phyloP scores from a whole-genome alignment of 2,329 filamentous ascomycete genomes.

The Colletotrichum viniferum region DNA sequence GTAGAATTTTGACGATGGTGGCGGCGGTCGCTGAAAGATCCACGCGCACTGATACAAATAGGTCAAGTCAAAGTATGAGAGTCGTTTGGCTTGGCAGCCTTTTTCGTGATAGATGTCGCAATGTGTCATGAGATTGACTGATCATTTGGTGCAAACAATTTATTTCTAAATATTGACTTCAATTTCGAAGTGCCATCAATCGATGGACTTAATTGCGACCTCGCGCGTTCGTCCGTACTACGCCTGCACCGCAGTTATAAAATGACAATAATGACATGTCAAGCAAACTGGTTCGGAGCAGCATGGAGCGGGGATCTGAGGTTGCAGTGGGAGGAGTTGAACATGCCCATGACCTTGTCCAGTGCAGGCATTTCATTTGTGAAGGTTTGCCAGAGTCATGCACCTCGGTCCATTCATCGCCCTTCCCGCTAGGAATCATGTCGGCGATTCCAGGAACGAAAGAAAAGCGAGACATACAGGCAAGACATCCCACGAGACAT shows the following conservation, averaged over 20 bases:
- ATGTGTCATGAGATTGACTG: not conserved
- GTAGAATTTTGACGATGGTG: not conserved
- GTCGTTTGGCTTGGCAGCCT: not conserved
- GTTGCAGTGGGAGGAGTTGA: not conserved
- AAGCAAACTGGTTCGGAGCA: not conserved
- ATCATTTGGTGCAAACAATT: not conserved
- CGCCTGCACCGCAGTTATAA: not conserved
- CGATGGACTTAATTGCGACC: not conserved
- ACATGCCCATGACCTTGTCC: not conserved
- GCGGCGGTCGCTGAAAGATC: not conserved
- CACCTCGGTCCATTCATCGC: not conserved
- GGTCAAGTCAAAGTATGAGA: not conserved
- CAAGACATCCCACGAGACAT: not conserved
- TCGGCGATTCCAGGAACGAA: not conserved
- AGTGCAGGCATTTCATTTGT: not conserved
- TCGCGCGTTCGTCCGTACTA: constrained; percentile 3
- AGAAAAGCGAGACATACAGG: not conserved
- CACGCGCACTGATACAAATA: not conserved
- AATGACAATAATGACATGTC: not conserved
- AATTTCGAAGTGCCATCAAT: not conserved
- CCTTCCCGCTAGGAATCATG: not conserved
- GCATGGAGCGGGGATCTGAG: not conserved
- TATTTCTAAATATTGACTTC: not conserved
- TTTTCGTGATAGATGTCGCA: not conserved
- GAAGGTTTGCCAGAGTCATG: not conserved